Evolutionary conservation across 768 basidiomycete species (phyloP).

Genomic region (Pulveroboletus sp.): DNA sequence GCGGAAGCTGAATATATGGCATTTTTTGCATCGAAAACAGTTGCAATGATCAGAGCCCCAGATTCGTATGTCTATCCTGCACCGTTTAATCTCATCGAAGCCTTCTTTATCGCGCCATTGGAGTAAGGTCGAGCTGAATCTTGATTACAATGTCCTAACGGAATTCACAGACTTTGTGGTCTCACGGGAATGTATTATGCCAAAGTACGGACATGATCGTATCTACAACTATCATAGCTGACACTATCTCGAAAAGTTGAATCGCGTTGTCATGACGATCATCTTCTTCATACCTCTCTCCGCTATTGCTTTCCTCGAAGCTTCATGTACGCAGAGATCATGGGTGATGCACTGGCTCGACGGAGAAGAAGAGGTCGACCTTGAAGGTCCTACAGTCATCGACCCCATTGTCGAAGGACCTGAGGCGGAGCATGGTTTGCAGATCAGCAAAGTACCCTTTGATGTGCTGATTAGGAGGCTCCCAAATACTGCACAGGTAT

Average conservation of each 20-base stretch:
- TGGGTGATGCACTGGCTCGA: slow-evolving; percentile 71
- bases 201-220: slow-evolving; percentile 34
- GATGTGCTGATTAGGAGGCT: slow-evolving; percentile 64
- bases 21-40: slow-evolving; percentile 85
- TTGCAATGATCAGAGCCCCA: slow-evolving; percentile 81
- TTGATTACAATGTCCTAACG: not conserved
- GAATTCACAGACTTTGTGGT: slow-evolving; percentile 36
- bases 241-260: slow-evolving; percentile 45
- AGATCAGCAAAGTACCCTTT: slow-evolving; percentile 69
- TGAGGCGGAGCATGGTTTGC: slow-evolving; percentile 47
- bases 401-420: slow-evolving; percentile 60
- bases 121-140: slow-evolving; percentile 52
- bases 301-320: slow-evolving; percentile 71
- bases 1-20: slow-evolving; percentile 88
- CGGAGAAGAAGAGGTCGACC: slow-evolving; percentile 53
- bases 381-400: slow-evolving; percentile 46
- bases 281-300: slow-evolving; percentile 81
- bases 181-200: slow-evolving; percentile 55
- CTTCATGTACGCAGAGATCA: slow-evolving; percentile 46
- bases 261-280: slow-evolving; percentile 69
- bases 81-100: slow-evolving; percentile 88
- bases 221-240: not conserved
- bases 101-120: slow-evolving; percentile 72
- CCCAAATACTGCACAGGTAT: slow-evolving; percentile 67
- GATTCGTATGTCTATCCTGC: slow-evolving; percentile 82